These are phyloP conservation scores for Tetraselmis chui DNA, from an alignment of 139 green algal species.

Conservation along the genomic window DNA sequence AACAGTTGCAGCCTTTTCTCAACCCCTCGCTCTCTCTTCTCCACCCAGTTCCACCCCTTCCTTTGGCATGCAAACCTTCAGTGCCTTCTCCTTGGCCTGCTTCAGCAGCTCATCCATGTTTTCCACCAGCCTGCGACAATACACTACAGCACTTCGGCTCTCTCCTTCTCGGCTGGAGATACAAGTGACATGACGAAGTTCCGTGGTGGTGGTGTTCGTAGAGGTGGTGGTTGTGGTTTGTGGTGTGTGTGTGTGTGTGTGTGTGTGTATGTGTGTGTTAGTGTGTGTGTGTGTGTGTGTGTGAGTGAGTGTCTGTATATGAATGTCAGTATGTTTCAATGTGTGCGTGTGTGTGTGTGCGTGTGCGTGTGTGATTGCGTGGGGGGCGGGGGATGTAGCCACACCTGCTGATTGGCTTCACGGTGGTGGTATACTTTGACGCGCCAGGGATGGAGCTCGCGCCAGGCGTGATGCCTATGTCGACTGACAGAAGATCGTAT, in stretches of 20 bases:
- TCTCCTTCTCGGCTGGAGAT: no score
- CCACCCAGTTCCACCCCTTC: background rate
- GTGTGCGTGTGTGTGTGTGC: no score
- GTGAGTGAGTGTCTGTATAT: no score
- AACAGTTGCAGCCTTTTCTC: conserved; percentile 11
- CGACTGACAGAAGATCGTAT: conserved; percentile 88
- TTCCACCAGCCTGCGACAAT: background rate
- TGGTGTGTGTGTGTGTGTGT: no score
- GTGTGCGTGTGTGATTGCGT: no score
- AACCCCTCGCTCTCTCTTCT: background rate
- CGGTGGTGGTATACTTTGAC: conserved; percentile 52
- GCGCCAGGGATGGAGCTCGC: conserved; percentile 50
- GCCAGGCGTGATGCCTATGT: conserved; percentile 85
- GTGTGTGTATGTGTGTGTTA: no score
- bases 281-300: no score
- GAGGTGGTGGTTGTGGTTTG: no score
- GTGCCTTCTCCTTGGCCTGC: background rate
- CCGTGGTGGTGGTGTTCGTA: no score
- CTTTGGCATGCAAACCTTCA: background rate
- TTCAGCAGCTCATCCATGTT: background rate
- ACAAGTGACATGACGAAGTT: no score
- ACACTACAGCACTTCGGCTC: conserved; percentile 13
- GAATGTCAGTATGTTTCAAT: no score
- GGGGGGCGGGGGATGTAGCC: no score
- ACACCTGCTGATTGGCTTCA: conserved; percentile 88